A percentile compares a stretch with the other conserved stretches of the same genome.
Evolutionary conservation across 2,329 filamentous ascomycete genomes (phyloP).

Genomic region (Eutypa lata): DNA sequence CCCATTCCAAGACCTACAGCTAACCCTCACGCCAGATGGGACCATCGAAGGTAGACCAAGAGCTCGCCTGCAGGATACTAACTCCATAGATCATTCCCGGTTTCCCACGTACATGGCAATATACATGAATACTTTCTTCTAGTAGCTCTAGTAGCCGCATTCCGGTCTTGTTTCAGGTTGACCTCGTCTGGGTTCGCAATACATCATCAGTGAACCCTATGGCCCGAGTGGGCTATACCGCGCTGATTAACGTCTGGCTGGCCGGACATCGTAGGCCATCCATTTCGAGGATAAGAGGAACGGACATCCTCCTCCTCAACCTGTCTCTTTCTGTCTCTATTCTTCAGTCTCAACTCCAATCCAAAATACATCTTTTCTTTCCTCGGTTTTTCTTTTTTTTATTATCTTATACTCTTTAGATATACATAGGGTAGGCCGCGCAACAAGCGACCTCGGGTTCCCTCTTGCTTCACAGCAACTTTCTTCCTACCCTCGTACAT

Average conservation of each 20-base stretch:
- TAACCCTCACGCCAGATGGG: not conserved
- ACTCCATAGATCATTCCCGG: not conserved
- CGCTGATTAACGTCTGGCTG: slow-evolving; percentile 25
- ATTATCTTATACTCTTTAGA: slow-evolving; percentile 26
- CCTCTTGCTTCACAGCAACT: slow-evolving; percentile 23
- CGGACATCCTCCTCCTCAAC: slow-evolving; percentile 19
- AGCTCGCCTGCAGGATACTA: slow-evolving; percentile 2
- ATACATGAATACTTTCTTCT: slow-evolving; percentile 12
- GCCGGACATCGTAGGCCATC: slow-evolving; percentile 17
- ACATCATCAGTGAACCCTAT: slow-evolving; percentile 19
- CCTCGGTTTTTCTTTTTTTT: slow-evolving; percentile 16
- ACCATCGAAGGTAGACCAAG: slow-evolving; percentile 11
- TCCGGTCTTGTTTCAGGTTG: slow-evolving; percentile 30
- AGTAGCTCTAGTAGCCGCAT: slow-evolving; percentile 12
- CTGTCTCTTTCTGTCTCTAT: slow-evolving; percentile 18
- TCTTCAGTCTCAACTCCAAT: slow-evolving; percentile 28
- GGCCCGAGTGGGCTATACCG: slow-evolving; percentile 14
- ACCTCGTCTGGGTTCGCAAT: slow-evolving; percentile 14
- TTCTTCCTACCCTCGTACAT: slow-evolving; percentile 13
- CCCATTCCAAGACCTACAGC: slow-evolving; percentile 16
- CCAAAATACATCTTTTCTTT: slow-evolving; percentile 25
- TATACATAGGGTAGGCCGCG: slow-evolving; percentile 19
- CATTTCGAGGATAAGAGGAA: slow-evolving; percentile 30
- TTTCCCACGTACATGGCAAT: slow-evolving; percentile 6
- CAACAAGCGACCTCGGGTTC: slow-evolving; percentile 18